Conservation (phyloP, 768 basidiomycete genomes). For the Boletus sp. region DNA sequence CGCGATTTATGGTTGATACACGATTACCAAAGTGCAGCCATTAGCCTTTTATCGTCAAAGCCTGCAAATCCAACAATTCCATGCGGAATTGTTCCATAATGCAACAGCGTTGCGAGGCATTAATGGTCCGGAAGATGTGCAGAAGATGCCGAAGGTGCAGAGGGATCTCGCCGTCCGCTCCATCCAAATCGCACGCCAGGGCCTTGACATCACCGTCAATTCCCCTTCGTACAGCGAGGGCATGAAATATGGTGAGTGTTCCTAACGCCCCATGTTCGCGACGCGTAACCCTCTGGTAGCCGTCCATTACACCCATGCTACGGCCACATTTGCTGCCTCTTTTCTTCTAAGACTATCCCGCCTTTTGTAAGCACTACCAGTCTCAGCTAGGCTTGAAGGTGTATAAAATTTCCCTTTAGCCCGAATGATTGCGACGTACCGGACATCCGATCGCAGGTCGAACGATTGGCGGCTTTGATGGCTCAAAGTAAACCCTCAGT, state of each 20-base stretch:
- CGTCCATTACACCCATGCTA: slow-evolving; percentile 89
- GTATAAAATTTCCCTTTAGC: slow-evolving; percentile 38
- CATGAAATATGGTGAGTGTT: slow-evolving; percentile 78
- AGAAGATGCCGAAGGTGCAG: slow-evolving; percentile 78
- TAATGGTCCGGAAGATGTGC: slow-evolving; percentile 81
- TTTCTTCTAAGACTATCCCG: slow-evolving; percentile 84
- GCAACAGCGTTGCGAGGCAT: slow-evolving; percentile 82
- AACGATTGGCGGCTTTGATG: slow-evolving; percentile 72
- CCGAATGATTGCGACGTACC: slow-evolving; percentile 79
- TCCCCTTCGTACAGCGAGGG: slow-evolving; percentile 85
- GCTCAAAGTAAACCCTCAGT: slow-evolving; percentile 60
- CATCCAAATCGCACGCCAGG: slow-evolving; percentile 77
- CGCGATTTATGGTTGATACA: slow-evolving; percentile 1
- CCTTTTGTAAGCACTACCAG: slow-evolving; percentile 65
- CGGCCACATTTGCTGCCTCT: slow-evolving; percentile 91
- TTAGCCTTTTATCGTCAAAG: slow-evolving; percentile 86
- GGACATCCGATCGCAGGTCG: slow-evolving; percentile 74
- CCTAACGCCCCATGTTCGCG: not conserved
- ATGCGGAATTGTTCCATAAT: slow-evolving; percentile 83
- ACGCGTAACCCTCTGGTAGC: slow-evolving; percentile 41
- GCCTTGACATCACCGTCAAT: slow-evolving; percentile 82
- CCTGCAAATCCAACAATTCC: slow-evolving; percentile 82
- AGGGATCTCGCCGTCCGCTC: slow-evolving; percentile 78
- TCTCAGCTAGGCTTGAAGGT: not conserved
- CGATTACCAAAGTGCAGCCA: slow-evolving; percentile 2